Base-by-base conservation (phyloP, 805 yeast species). In the Saturnispora hagleri region DNA sequence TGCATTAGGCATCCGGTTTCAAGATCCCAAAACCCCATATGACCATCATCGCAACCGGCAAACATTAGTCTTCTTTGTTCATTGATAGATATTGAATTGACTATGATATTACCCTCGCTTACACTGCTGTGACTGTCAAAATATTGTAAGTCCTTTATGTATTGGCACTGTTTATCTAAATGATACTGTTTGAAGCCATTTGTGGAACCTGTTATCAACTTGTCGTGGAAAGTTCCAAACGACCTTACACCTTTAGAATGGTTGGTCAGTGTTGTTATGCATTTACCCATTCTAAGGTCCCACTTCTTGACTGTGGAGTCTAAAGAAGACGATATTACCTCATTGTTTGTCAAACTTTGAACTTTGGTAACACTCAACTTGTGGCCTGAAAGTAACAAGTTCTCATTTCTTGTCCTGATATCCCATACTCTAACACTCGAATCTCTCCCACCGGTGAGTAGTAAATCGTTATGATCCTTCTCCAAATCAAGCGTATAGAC, bases 391-490 rank as follows among this genome's bases (percentile, higher is more conserved):
- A 93, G 70, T 0, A 85, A 85, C 75, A 84, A 83, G 0, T 86
- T 83, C 15, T 90, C 82, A 2, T 76, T 68, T 46, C 89, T 73
- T 0, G 95, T 79, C 53, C 99, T 74, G 51, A 93, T 83, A 66
- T 93, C 99, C 99, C 99, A 93, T 4, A 89, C 84, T 50, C 95
- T 73, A 0, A 89, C 84, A 0, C 87, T 84, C 4, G 88, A 75
- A 65, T 93, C 99, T 53, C 96, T 71, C 20, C 97, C 95, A 5
- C 89, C 99, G 3, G 95, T 85, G 8, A 85, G 87, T 13, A 89
- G 67, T 7, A 91, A 69, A 59, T 90, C 95, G 26, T 90, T 68
- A 3, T 89, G 87, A 0, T 98, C 98, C 64, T 91, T 98, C 18
- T 38, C 42, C 15, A 89, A 64, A 53, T 82, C 91, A 43, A 90